Evolutionary conservation across 2,329 filamentous ascomycete species (phyloP).

Genomic region (Aspergillus brasiliensis): DNA sequence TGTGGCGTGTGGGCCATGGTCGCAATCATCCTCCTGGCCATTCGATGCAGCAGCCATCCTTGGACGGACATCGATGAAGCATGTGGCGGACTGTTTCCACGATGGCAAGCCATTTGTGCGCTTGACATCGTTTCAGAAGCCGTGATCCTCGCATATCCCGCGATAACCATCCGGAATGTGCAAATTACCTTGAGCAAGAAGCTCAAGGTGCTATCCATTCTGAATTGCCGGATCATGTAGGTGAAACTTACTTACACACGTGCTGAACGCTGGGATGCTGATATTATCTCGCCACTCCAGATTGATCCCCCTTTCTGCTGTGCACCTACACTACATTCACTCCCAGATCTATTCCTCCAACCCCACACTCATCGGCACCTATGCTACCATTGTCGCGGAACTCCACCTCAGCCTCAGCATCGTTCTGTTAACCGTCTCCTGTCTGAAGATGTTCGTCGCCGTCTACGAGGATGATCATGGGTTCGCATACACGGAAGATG

Average conservation of each 20-base stretch:
- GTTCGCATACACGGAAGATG: slow-evolving; percentile 26
- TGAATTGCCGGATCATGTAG: slow-evolving; percentile 47
- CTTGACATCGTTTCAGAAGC: slow-evolving; percentile 47
- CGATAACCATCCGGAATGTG: slow-evolving; percentile 42
- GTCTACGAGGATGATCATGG: slow-evolving; percentile 33
- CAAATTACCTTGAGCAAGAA: slow-evolving; percentile 45
- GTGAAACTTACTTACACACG: slow-evolving; percentile 6
- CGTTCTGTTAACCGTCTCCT: slow-evolving; percentile 46
- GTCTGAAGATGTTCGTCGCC: slow-evolving; percentile 49
- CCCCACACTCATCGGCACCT: slow-evolving; percentile 40
- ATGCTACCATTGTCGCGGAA: slow-evolving; percentile 42
- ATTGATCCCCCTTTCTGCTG: slow-evolving; percentile 41
- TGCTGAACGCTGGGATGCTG: background rate
- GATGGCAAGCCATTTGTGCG: slow-evolving; percentile 42
- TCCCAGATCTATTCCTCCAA: slow-evolving; percentile 35
- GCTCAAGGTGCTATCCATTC: slow-evolving; percentile 42
- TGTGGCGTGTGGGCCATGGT: slow-evolving; percentile 37
- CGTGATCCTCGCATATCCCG: slow-evolving; percentile 39
- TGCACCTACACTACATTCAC: slow-evolving; percentile 43
- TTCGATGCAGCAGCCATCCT: slow-evolving; percentile 40
- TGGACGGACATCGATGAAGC: slow-evolving; percentile 36
- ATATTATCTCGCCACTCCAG: slow-evolving; percentile 21
- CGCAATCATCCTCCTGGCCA: slow-evolving; percentile 39
- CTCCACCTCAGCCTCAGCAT: slow-evolving; percentile 47
- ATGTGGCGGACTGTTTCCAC: slow-evolving; percentile 36